Base-by-base conservation (phyloP, 179 eudicot genomes). In the Beta lomatogona region DNA sequence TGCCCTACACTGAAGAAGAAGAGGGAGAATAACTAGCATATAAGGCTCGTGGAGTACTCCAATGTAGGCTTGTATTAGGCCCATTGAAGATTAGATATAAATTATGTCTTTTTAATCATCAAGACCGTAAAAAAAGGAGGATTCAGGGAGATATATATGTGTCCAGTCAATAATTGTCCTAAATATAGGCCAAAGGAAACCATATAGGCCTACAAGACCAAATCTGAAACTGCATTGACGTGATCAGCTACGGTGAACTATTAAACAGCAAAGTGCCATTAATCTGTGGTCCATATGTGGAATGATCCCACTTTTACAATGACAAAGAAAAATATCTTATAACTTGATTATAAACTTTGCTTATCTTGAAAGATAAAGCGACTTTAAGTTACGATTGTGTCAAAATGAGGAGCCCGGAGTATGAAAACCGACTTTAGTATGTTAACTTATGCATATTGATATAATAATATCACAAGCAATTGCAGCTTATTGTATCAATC, bases 271-370 rank as follows among this genome's bases (percentile, higher is more conserved):
- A 14, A 46, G 3, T 12, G 44, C 76, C 63, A 69, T 69, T 18
- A 15, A 69, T 57, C 12, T 16, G 46, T 54, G 74, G 81, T 53
- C 81, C 74, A 44, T 19, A 67, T 45, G 58, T 55, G 4, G 22
- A 72, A 63, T 18, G 36, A 48, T 64, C 53, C 50, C 81, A 70
- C 68, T 44, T 15, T 28, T 6, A 72, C 71, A 73, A 61, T 57
- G 50, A 60, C 77, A 46, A n/a, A 36, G 11, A 57, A 10, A 57
- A 19, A 36, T 52, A 72, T 71, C n/a, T 36, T 52, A 31, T 52
- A 45, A 10, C n/a, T 7, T 36, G 44, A 15, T 36, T 18, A 6
- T 73, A 50, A 21, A 13, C 44, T n/a, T 71, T 71, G 41, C 75
- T 71, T 48, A 22, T 2, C 58, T 18, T 50, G 21, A 50, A 18